Conservation (phyloP, 345 rosid species). For the Chamaenerion angustifolium region DNA sequence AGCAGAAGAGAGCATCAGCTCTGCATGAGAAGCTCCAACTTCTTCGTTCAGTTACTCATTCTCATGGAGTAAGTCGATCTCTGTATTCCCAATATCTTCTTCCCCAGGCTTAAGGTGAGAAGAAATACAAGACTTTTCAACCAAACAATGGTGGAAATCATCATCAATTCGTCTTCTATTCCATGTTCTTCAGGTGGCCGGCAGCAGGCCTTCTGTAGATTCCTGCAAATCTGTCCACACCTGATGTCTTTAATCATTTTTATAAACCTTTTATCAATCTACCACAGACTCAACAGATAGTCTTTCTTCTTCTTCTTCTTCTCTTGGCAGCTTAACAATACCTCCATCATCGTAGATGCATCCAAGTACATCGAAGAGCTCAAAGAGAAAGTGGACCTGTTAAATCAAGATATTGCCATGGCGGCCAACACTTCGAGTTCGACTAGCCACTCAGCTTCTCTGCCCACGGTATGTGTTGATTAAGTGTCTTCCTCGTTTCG, state of each 20-base stretch:
- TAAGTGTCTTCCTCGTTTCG: no score
- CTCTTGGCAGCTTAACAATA: conserved; percentile 12
- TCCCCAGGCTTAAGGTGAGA: no score
- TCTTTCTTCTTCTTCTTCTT: no score
- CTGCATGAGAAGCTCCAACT: conserved; percentile 22
- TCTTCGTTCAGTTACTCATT: conserved; percentile 23
- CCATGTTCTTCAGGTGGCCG: no score
- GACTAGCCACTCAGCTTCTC: not conserved
- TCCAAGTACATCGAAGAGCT: conserved; percentile 18
- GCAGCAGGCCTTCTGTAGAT: not conserved
- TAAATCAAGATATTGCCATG: conserved; percentile 12
- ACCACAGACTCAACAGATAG: no score
- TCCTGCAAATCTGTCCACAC: no score
- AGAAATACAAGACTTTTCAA: no score
- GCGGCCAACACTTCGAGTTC: conserved; percentile 8
- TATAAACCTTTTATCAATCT: no score
- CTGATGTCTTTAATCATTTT: no score
- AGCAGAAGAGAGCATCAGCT: conserved; percentile 24
- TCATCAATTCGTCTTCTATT: no score
- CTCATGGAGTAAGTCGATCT: conserved; percentile 14
- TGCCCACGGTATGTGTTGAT: conserved; percentile 9
- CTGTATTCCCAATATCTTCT: no score
- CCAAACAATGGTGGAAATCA: no score
- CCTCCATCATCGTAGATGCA: conserved; percentile 21
- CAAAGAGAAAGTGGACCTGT: conserved; percentile 15